phyloP scores from a whole-genome alignment of 176 grass and related monocot genomes.

The sorghum (Sorghum bicolor) region Sorghum_bicolor_NCBIv3 NC_012878.2:56765001-56765500 shows the following conservation, averaged over 20 bases:
- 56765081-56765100: conserved; percentile 67
- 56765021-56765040: conserved; percentile 65
- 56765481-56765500: conserved; percentile 66
- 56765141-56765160: conserved; percentile 68
- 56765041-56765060: conserved; percentile 65
- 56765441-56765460: conserved; percentile 58
- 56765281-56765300: conserved; percentile 59
- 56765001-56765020: conserved; percentile 63
- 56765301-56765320: conserved; percentile 76
- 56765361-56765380: conserved; percentile 60
- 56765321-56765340: conserved; percentile 66
- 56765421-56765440: conserved; percentile 65
- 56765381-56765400: conserved; percentile 65
- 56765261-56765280: conserved; percentile 75
- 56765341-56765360: conserved; percentile 77
- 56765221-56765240: conserved; percentile 63
- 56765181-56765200: conserved; percentile 50
- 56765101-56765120: conserved; percentile 79
- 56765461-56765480: conserved; percentile 54
- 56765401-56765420: conserved; percentile 68
- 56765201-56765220: conserved; percentile 71
- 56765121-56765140: conserved; percentile 75
- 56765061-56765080: conserved; percentile 71
- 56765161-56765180: conserved; percentile 58
- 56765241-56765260: conserved; percentile 66